Conservation (phyloP, 768 basidiomycete species). For the Sistotremastrum niveocremeum region DNA sequence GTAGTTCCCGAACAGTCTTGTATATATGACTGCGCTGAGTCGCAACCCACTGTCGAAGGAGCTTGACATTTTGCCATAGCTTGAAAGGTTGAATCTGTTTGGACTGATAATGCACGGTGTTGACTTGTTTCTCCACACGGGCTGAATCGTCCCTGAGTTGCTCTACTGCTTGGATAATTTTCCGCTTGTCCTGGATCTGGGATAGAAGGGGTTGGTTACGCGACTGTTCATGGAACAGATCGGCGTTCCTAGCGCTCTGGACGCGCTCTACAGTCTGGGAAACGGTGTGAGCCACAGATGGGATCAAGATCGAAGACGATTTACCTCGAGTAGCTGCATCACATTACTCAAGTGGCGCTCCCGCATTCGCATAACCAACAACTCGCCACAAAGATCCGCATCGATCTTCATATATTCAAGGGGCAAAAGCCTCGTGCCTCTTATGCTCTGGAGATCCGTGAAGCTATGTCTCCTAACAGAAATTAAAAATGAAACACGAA, state of each 20-base stretch:
- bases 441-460: constrained; percentile 43
- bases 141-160: not conserved
- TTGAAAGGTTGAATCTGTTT: no score
- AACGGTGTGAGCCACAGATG: not conserved
- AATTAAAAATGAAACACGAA: constrained; percentile 1
- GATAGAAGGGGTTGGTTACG: not conserved
- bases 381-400: constrained; percentile 64
- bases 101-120: not conserved
- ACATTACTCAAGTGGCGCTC: constrained; percentile 57
- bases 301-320: constrained; percentile 1
- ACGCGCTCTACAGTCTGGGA: no score
- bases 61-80: no score
- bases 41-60: no score
- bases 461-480: constrained; percentile 45
- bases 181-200: not conserved
- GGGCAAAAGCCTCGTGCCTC: constrained; percentile 32
- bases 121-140: constrained; percentile 2
- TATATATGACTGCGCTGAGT: no score
- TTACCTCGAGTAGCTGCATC: constrained; percentile 41
- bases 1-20: no score
- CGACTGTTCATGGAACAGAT: not conserved
- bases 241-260: no score
- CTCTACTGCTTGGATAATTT: not conserved
- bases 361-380: constrained; percentile 54
- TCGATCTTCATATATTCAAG: constrained; percentile 62